Evolutionary conservation across 768 basidiomycete genomes (phyloP).

Genomic region (Boletus eberwhitei): DNA sequence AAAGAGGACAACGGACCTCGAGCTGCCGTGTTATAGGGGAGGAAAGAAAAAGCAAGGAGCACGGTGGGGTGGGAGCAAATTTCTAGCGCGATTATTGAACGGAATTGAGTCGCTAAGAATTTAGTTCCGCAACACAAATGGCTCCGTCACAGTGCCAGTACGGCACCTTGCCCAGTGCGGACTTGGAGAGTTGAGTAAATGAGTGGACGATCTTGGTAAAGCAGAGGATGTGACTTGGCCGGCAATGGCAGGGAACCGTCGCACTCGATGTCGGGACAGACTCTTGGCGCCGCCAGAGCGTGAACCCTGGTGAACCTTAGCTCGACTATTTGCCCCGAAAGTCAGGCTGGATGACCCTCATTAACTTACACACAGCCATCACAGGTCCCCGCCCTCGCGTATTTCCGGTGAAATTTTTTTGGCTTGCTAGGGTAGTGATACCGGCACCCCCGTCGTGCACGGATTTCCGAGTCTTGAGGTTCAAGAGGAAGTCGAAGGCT

Average conservation of each 20-base stretch:
- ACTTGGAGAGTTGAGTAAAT: conserved; percentile 25
- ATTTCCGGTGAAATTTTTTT: conserved; percentile 36
- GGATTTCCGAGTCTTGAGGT: background rate
- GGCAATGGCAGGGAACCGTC: conserved; percentile 15
- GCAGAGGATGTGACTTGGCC: conserved; percentile 9
- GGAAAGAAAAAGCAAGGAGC: conserved; percentile 30
- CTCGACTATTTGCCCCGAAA: conserved; percentile 33
- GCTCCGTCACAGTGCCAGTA: conserved; percentile 28
- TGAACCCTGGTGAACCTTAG: conserved; percentile 31
- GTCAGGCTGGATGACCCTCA: conserved; percentile 29
- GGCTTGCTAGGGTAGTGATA: conserved; percentile 15
- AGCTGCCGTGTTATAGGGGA: conserved; percentile 26
- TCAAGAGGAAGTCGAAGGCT: background rate
- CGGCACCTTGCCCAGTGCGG: conserved; percentile 27
- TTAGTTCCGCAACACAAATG: conserved; percentile 36
- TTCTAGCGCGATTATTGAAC: conserved; percentile 35
- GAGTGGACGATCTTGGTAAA: conserved; percentile 23
- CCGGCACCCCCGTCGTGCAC: conserved; percentile 8
- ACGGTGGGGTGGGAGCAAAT: conserved; percentile 27
- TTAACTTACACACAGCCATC: conserved; percentile 35
- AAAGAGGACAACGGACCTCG: conserved; percentile 21
- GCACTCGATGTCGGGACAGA: conserved; percentile 22
- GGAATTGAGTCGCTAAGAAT: conserved; percentile 36
- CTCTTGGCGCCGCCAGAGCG: conserved; percentile 29
- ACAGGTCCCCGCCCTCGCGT: conserved; percentile 38